Conservation (phyloP, 768 basidiomycete genomes). For the Amanita rubescens region DNA sequence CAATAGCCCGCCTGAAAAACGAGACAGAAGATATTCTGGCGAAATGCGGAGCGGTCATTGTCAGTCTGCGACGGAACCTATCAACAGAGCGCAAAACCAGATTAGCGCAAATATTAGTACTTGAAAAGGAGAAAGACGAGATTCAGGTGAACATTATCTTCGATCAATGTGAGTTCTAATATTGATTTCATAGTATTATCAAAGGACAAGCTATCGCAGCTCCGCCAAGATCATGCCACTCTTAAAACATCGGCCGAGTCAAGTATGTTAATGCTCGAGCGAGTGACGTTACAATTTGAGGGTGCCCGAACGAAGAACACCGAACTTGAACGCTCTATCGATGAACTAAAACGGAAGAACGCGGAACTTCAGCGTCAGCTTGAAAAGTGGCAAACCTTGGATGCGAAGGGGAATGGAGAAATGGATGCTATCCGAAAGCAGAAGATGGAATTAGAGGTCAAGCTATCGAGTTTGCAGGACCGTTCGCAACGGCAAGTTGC, state of each 20-base stretch:
- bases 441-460: constrained; percentile 48
- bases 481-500: constrained; percentile 28
- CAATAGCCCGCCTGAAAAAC: constrained; percentile 46
- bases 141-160: constrained; percentile 32
- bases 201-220: constrained; percentile 29
- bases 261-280: constrained; percentile 45
- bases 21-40: constrained; percentile 25
- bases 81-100: constrained; percentile 31
- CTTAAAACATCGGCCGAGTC: constrained; percentile 40
- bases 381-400: constrained; percentile 60
- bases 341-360: constrained; percentile 50
- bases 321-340: constrained; percentile 49
- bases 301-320: constrained; percentile 42
- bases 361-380: constrained; percentile 55
- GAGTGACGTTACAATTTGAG: constrained; percentile 51
- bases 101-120: constrained; percentile 28
- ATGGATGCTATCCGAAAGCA: constrained; percentile 47
- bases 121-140: constrained; percentile 37
- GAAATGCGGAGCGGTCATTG: constrained; percentile 21
- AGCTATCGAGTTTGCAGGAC: constrained; percentile 40
- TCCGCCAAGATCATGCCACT: constrained; percentile 46
- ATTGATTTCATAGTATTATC: constrained; percentile 7
- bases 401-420: constrained; percentile 55
- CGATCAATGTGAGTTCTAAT: not conserved
- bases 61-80: constrained; percentile 23